A percentile compares a stretch with the other conserved stretches of the same genome.
These are phyloP conservation scores for Fusarium napiforme DNA, from an alignment of 2,329 filamentous ascomycete species.

Conservation along the genomic window DNA sequence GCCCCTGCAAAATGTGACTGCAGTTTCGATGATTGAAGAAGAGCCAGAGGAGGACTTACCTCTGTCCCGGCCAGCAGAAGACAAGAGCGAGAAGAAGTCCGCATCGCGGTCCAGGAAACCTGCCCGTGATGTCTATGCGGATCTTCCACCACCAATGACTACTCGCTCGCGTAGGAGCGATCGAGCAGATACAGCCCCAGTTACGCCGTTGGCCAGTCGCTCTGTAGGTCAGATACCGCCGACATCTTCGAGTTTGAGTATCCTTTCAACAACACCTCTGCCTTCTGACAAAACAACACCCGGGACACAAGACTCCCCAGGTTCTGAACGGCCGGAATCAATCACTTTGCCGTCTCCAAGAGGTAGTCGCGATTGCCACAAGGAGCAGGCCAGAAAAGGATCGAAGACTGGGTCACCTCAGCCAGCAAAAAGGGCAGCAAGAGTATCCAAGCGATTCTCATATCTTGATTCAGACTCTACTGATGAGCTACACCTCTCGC, in stretches of 20 bases:
- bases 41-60: not conserved
- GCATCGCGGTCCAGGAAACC: conserved; percentile 21
- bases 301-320: conserved; percentile 48
- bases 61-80: not conserved
- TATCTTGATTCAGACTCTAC: conserved; percentile 57
- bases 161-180: conserved; percentile 42
- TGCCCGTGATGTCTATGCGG: conserved; percentile 15
- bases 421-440: conserved; percentile 32
- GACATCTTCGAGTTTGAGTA: conserved; percentile 54
- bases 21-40: conserved; percentile 25
- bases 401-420: conserved; percentile 46
- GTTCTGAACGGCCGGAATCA: conserved; percentile 36
- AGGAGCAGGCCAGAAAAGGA: conserved; percentile 25
- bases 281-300: conserved; percentile 52
- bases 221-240: conserved; percentile 10
- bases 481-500: conserved; percentile 60
- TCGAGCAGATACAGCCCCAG: conserved; percentile 27
- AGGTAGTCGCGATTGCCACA: conserved; percentile 29
- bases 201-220: conserved; percentile 39
- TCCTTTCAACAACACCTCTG: conserved; percentile 53
- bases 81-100: not conserved
- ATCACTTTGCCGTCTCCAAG: conserved; percentile 43
- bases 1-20: conserved; percentile 7
- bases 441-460: conserved; percentile 38
- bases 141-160: conserved; percentile 41